These are phyloP conservation scores for Murraya koenigii DNA, from an alignment of 345 rosid species.

Conservation along the genomic window DNA sequence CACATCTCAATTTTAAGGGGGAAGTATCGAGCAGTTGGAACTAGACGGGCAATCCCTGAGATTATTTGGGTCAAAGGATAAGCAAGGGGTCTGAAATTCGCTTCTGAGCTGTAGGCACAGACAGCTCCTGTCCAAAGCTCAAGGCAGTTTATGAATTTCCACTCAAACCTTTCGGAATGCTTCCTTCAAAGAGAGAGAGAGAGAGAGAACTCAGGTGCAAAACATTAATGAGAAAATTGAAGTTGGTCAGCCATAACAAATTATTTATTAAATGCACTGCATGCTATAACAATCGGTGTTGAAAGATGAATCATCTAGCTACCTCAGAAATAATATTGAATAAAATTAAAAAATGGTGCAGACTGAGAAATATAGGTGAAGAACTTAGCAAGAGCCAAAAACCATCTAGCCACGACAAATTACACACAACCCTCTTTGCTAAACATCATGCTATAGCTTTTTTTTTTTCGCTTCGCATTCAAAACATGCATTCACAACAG, in stretches of 20 bases:
- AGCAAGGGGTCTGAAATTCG: constrained; percentile 81
- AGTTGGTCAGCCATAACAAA: background rate
- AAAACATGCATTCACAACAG: too few relatives aligned
- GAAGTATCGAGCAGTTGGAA: constrained; percentile 90
- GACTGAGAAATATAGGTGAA: too few relatives aligned
- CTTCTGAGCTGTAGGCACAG: constrained; percentile 63
- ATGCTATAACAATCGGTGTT: background rate
- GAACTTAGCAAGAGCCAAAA: too few relatives aligned
- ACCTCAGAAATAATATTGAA: background rate
- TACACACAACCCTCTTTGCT: too few relatives aligned
- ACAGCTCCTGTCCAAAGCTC: constrained; percentile 98
- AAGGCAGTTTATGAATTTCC: constrained; percentile 94
- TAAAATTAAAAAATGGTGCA: too few relatives aligned
- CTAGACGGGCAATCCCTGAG: constrained; percentile 84
- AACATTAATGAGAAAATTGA: background rate
- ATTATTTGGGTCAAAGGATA: constrained; percentile 89
- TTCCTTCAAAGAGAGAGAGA: constrained; percentile 56
- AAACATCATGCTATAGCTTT: too few relatives aligned
- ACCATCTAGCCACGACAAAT: too few relatives aligned
- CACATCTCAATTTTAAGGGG: constrained; percentile 90
- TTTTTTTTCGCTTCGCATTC: too few relatives aligned
- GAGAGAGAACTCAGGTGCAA: background rate
- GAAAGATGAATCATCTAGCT: constrained; percentile 7
- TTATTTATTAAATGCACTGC: background rate
- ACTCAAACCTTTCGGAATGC: constrained; percentile 87